Conservation (phyloP, 345 rosid genomes). For the Salix koriyanagi region DNA sequence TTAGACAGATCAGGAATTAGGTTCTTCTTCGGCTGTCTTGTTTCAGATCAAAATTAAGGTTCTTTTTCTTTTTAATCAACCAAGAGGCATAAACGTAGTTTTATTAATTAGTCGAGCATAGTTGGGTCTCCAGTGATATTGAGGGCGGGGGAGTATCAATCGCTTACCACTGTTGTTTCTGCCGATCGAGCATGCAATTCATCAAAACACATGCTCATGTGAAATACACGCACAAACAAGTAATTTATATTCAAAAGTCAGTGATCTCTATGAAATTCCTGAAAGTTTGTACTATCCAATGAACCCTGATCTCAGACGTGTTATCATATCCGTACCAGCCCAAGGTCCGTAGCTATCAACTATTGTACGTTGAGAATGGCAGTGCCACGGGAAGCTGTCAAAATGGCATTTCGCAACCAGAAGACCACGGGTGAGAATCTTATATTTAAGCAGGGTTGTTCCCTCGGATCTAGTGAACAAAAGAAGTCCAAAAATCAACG, state of each 20-base stretch:
- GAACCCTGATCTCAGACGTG: slow-evolving; percentile 78
- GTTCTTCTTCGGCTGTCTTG: too few species aligned
- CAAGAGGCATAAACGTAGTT: too few species aligned
- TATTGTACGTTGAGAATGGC: slow-evolving; percentile 77
- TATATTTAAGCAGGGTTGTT: slow-evolving; percentile 70
- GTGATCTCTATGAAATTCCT: neutral
- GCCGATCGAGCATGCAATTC: too few species aligned
- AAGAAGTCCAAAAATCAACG: slow-evolving; percentile 2
- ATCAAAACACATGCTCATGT: too few species aligned
- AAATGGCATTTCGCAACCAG: slow-evolving; percentile 91
- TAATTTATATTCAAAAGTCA: neutral
- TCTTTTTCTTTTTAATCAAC: too few species aligned
- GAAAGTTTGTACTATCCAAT: slow-evolving; percentile 35
- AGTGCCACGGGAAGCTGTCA: slow-evolving; percentile 97
- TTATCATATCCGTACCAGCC: slow-evolving; percentile 73
- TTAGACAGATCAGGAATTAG: too few species aligned
- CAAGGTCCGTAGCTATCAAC: slow-evolving; percentile 87
- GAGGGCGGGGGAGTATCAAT: too few species aligned
- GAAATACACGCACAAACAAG: too few species aligned
- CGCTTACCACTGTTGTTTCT: too few species aligned
- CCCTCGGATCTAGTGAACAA: slow-evolving; percentile 65
- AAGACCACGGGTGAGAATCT: slow-evolving; percentile 96
- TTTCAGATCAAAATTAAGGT: too few species aligned
- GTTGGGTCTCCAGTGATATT: too few species aligned
- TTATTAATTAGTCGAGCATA: too few species aligned